These are phyloP conservation scores for Ascochyta fabae DNA, from an alignment of 2,329 filamentous ascomycete genomes.

Conservation along the genomic window DNA sequence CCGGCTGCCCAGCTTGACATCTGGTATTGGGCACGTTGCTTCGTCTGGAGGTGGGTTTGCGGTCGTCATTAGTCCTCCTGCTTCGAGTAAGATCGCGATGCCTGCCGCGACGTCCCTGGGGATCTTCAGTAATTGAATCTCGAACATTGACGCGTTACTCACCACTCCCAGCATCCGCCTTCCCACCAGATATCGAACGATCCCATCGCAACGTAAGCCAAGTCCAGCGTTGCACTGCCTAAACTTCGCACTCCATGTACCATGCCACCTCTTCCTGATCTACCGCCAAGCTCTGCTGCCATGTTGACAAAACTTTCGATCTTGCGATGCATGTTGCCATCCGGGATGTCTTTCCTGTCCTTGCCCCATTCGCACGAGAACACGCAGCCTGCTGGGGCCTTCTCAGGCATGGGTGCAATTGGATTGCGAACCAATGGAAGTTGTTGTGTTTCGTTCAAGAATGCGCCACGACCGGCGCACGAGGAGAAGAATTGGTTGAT, in stretches of 20 bases:
- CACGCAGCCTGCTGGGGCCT: constrained; percentile 72
- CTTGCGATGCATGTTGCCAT: constrained; percentile 74
- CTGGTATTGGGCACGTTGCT: constrained; percentile 62
- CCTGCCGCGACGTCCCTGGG: constrained; percentile 76
- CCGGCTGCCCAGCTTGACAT: constrained; percentile 69
- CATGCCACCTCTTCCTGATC: constrained; percentile 75
- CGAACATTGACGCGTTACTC: not conserved
- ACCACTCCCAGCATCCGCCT: constrained; percentile 82
- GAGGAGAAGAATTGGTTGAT: constrained; percentile 73
- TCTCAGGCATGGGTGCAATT: constrained; percentile 66
- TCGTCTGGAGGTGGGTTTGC: constrained; percentile 71
- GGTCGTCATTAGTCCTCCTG: constrained; percentile 75
- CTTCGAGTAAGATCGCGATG: constrained; percentile 74
- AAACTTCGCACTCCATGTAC: constrained; percentile 77
- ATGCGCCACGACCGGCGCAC: constrained; percentile 70
- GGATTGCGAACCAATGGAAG: constrained; percentile 70
- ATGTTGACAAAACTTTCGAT: constrained; percentile 78
- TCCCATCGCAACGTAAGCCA: constrained; percentile 78
- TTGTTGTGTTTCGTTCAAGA: constrained; percentile 68
- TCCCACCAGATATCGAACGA: constrained; percentile 85
- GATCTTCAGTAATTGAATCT: constrained; percentile 15
- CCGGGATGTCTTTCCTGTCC: constrained; percentile 69
- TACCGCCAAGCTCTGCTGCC: constrained; percentile 69
- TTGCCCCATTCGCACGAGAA: constrained; percentile 84
- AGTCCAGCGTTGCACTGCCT: constrained; percentile 74